Base-by-base conservation (phyloP, 2,329 filamentous ascomycete species). In the Calonectria hawksworthii region DNA sequence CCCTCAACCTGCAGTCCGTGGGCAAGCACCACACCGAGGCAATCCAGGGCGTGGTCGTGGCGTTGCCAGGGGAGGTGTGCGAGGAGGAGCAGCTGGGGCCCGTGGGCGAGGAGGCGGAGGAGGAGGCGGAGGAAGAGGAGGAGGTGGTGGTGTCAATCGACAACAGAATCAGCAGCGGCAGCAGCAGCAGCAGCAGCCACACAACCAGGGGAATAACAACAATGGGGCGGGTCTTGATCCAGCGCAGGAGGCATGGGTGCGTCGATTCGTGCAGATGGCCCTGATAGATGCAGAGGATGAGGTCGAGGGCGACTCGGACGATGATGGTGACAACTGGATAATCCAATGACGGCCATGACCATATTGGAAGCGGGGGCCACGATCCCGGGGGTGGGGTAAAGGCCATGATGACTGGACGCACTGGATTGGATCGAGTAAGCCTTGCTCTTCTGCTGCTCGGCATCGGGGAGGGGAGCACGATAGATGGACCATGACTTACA, bases 191-290 rank as follows among this genome's bases (percentile, higher is more conserved):
- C 73, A 73, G 73, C 82, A 75, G 78, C 77, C 65, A 74, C 83
- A 82, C 73, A 74, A 77, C 36, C 77, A 80, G 68, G 76, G 70
- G 59, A 68, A 74, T 10, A 66, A 56, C 23, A 76, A 79, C 47
- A 75, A 78, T 75, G 72, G 73, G 68, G 84, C 78, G 47, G 85
- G 82, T 67, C 83, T 91, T 66, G 84, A 90, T 76, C 84, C 86
- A n/a, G 83, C 81, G 26, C 86, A 90, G 72, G 86, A 86, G 75
- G 89, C 87, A 41, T 91, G 90, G 90, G 84, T 91, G 56, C 86
- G 89, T 63, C 86, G 87, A 69, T 91, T 91, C 80, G 89, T 91
- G 64, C 87, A 87, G 81, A 86, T 90, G 78, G 90, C 90, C 4
- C 84, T 91, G 68, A 84, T 88, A 41, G 90, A 91, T 77, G 84